These are phyloP conservation scores for Metschnikowia hibisci DNA, from an alignment of 805 yeast species.

Conservation along the genomic window DNA sequence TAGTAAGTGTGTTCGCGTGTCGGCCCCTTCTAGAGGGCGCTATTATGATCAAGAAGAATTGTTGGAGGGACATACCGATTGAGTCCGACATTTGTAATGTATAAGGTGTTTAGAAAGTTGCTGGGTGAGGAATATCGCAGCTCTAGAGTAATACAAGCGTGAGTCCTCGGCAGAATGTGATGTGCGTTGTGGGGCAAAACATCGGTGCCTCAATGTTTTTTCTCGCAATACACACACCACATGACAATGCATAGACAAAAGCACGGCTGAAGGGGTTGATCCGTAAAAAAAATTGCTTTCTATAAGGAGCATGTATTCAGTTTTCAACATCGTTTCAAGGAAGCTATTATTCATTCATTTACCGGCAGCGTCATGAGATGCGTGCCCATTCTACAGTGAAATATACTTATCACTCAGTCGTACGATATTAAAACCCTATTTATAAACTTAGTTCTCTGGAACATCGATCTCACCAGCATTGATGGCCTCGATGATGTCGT, in stretches of 20 bases:
- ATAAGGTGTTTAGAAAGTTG: background rate
- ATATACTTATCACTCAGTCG: slow-evolving; percentile 12
- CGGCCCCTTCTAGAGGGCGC: background rate
- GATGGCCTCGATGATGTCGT: slow-evolving; percentile 97
- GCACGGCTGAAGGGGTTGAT: background rate
- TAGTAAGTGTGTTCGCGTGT: slow-evolving; percentile 13
- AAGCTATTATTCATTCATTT: no score
- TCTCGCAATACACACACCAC: background rate
- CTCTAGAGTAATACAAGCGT: background rate
- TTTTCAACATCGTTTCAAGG: background rate
- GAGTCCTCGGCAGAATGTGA: slow-evolving; percentile 6
- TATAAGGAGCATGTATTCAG: background rate
- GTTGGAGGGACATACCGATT: slow-evolving; percentile 31
- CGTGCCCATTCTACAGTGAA: background rate
- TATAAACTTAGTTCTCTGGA: slow-evolving; percentile 64
- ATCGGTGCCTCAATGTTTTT: slow-evolving; percentile 2
- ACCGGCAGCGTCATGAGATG: no score
- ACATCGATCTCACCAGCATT: slow-evolving; percentile 97
- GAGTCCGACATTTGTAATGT: slow-evolving; percentile 44
- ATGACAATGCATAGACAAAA: background rate
- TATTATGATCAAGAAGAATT: background rate
- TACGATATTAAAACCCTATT: slow-evolving; percentile 36
- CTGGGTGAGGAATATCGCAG: background rate
- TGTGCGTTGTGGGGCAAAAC: slow-evolving; percentile 5
- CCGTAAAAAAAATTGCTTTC: no score